Evolutionary conservation across 768 basidiomycete genomes (phyloP).

Genomic region (Auricularia sp.): DNA sequence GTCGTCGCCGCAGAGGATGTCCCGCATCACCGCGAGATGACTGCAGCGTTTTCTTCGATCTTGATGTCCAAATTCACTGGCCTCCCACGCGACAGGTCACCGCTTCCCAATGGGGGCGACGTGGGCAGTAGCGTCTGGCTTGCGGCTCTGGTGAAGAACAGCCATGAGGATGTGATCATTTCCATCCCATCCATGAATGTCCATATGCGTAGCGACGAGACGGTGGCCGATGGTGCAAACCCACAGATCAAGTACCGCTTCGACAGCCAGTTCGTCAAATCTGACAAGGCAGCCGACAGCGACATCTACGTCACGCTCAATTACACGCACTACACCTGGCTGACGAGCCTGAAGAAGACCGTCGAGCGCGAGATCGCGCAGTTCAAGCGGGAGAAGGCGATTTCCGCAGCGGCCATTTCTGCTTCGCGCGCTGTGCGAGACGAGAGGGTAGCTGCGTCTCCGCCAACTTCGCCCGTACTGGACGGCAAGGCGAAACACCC

Average conservation of each 20-base stretch:
- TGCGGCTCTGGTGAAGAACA: conserved; percentile 46
- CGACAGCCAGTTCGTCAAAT: conserved; percentile 53
- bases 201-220: conserved; percentile 59
- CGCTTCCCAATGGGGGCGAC: conserved; percentile 26
- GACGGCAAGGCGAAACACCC: background rate
- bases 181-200: conserved; percentile 76
- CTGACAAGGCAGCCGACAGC: conserved; percentile 39
- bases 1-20: conserved; percentile 39
- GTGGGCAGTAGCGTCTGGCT: conserved; percentile 47
- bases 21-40: conserved; percentile 53
- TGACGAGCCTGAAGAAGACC: conserved; percentile 67
- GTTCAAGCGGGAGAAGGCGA: conserved; percentile 27
- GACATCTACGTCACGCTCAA: conserved; percentile 83
- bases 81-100: conserved; percentile 35
- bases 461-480: background rate
- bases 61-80: conserved; percentile 66
- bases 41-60: conserved; percentile 67
- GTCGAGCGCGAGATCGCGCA: conserved; percentile 71
- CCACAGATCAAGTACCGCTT: conserved; percentile 53
- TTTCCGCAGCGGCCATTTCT: conserved; percentile 1
- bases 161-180: conserved; percentile 64
- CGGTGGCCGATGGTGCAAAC: conserved; percentile 22
- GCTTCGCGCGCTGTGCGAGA: conserved; percentile 10
- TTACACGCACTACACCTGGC: conserved; percentile 72
- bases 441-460: conserved; percentile 3